Base-by-base conservation (phyloP, 1,284 basidiomycete species). In the Pyrrhoderma lamaoense region DNA sequence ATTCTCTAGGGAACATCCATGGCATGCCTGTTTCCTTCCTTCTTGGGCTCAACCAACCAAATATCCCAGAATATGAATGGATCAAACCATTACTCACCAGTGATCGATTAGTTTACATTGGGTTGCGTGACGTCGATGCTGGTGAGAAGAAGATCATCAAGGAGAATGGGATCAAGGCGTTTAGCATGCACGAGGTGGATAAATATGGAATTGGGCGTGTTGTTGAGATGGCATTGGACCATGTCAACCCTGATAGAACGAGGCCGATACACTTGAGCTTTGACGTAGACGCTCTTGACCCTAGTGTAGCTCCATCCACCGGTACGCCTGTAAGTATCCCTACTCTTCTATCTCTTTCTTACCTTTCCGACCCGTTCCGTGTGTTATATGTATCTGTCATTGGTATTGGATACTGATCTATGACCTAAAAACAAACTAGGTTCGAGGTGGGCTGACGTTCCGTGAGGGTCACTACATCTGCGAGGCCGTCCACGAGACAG, bases 121-220 rank as follows among this genome's bases (percentile, higher is more conserved):
- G 95, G 55, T 77, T 99, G 54, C 86, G 96, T 55, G 96, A 99
- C 69, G 73, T 99, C 55, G 96, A 99, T 64, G 69, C 75, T 5
- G 91, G 83, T 42, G 96, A 99, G 73, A 93, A 93, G 70, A 77
- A 75, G 58, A 89, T 99, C 60, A 75, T 99, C 53, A 82, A 77
- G 60, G 82, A 95, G 61, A 76, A 92, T 67, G 82, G 79, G 52
- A 97, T 99, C 76, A 93, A 90, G 67, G 89, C 86, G 8, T 99
- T 90, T 75, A 89, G 86, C 57, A 99, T 99, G 96, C 93, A 98
- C 71, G 92, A 99, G 58, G 87, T 99, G 49, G 96, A 99, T 72
- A 90, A 84, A 70, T 89, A 92, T 64, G 96, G 96, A 45, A 99
- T 99, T 58, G 95, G 92, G 23, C 82, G 83, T 62, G 90, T 98